Evolutionary conservation across 2,329 filamentous ascomycete species (phyloP), one percentile per base, ranked within the genome.

Genomic region (Helicocarpus griseus): DNA sequence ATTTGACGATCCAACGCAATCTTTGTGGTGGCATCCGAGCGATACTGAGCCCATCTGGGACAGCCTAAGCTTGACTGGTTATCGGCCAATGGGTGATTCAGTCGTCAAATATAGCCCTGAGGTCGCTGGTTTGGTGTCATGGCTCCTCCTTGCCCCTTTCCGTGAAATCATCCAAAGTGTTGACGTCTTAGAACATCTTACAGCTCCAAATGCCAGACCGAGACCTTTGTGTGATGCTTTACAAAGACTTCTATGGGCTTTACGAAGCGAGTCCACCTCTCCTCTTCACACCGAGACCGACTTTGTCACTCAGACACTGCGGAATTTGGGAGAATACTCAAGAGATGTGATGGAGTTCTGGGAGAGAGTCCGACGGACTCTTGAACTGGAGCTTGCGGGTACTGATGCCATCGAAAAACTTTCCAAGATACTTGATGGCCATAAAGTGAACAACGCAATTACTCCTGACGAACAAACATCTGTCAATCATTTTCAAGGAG

Each of bases 101-200:
- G 64, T 66, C 24, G 65, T 73, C 51, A 71, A 73, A 36, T 68
- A 74, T 56, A 73, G 71, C 52, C 67, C 69, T 19, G 69, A 74
- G 43, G 70, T 81, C 7, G 78, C 79, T 21, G 76, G 77, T 0
- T 59, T 84, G n/a, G 74, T 77, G 2, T 72, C 78, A 1, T 81
- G 76, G 74, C 65, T 83, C 53, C 73, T 82, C 51, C 72, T 82
- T 53, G 73, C 72, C n/a, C 80, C 80, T 0, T 78, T 84, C 60
- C 74, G 79, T 54, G 67, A 76, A 38, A 67, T 82, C 24, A 67
- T 83, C 28, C 78, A 81, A 58, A 65, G 64, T 5, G 65, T 75
- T 36, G 63, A 74, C 54, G 64, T 73, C 3, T 66, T 75, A n/a
- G 69, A 75, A 52, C 71, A 74, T 49, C 65, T 72, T 22, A 64